Evolutionary conservation across 345 rosid species (phyloP), one percentile per base, ranked within the genome.

Genomic region (Punica granatum): DNA sequence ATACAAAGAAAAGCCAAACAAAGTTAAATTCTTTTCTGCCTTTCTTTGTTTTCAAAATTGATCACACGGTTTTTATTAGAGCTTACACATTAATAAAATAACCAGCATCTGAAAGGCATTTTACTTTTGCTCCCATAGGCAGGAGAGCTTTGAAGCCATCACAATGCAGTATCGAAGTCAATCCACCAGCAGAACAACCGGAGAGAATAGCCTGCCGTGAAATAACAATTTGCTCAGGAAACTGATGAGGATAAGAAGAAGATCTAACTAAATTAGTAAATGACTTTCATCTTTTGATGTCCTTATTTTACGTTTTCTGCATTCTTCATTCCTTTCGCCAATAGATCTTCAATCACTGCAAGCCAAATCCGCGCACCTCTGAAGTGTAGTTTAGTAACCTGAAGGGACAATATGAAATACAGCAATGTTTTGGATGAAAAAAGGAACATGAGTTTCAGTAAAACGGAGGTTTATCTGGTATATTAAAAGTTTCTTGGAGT

Each of bases 161-260:
- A 63, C 97, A 93, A 63, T 93, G 96, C 81, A 93, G 74, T 70
- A 93, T 73, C 25, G 98, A 85, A 70, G 96, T 87, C 88, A 93
- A 80, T 61, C 98, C 98, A n/a, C 98, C 98, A 60, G 98, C 98
- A 7, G 99, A 93, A 79, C 99, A 93, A 3, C 97, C 99, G 1
- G 99, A 91, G 49, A 93, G 81, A 75, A 93, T 75, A 77, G 97
- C 99, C 99, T 93, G 67, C 8, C 10, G 69, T 1, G 66, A 5
- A 39, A 31, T 65, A 35, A 19, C n/a, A 31, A 5, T 15, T 51
- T 10, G 18, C 11, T 11, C 67, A 4, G 48, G 65, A 31, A 15
- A 16, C n/a, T 25, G 9, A 26, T 56, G n/a, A 26, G n/a, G n/a
- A n/a, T n/a, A n/a, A n/a, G n/a, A n/a, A n/a, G n/a, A n/a, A n/a